A percentile compares a stretch with the other conserved stretches of the same genome.
phyloP scores from a whole-genome alignment of 225 moss, liverwort and hornwort species.

The Pseudisothecium myosuroides region DNA sequence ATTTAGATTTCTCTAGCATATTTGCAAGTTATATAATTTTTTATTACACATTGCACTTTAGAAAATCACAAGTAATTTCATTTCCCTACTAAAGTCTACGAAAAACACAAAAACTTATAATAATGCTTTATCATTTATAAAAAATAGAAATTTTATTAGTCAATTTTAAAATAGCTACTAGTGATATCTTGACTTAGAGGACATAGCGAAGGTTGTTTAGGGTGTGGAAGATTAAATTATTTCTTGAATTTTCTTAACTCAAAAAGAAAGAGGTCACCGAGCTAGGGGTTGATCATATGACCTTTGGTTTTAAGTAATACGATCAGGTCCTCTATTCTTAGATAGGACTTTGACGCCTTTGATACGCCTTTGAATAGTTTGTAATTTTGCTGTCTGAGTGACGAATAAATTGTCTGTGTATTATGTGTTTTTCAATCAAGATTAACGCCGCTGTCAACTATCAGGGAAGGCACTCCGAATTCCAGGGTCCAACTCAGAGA shows the following conservation, averaged over 20 bases:
- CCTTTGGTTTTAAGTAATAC: background rate
- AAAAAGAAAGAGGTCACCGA: background rate
- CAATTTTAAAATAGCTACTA: background rate
- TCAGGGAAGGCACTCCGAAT: constrained; percentile 10
- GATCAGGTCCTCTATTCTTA: background rate
- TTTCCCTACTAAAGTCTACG: background rate
- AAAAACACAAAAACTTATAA: too few relatives aligned
- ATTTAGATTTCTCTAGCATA: background rate
- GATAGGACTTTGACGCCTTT: background rate
- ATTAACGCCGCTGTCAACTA: background rate
- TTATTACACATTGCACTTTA: background rate
- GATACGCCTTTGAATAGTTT: background rate
- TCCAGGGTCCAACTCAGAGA: background rate
- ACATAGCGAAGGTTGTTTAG: background rate
- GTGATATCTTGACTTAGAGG: background rate
- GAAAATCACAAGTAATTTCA: background rate
- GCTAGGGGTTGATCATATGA: background rate
- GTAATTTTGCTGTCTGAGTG: background rate
- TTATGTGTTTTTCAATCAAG: background rate
- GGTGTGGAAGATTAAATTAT: background rate
- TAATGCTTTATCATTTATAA: too few relatives aligned
- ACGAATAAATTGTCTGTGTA: background rate
- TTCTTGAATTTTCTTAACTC: background rate
- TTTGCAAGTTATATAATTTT: background rate
- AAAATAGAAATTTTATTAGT: too few relatives aligned